Evolutionary conservation across 495 filamentous ascomycete genomes (phyloP), one percentile per base, ranked within the genome.

Genomic region (Darksidea phi): DNA sequence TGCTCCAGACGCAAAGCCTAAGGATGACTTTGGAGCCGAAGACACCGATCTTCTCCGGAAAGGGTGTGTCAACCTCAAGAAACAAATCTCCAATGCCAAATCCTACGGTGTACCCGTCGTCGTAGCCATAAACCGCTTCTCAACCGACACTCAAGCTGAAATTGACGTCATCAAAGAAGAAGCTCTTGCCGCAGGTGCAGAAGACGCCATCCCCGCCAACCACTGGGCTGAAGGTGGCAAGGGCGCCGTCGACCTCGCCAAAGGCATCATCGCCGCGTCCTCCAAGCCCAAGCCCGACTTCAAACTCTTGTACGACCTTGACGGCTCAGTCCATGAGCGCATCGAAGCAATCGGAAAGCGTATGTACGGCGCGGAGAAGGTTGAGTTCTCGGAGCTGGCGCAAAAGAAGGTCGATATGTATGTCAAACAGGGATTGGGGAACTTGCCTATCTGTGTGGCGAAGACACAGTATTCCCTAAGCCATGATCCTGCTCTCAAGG

Each of bases 381-480:
- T 97, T 53, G 91, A 96, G 76, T 95, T 98, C 77, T 91, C 87
- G 73, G 91, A 96, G 69, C 80, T 91, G 45, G 93, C 94, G 0
- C 91, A 94, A 78, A 89, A 90, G 77, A 97, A 98, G 82, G 87
- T 97, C 62, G 91, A 97, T 69, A 90, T 85, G 21, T 98, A 98
- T 78, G 90, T 86, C 15, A 84, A 86, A 72, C 94, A 97, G 75
- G 94, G 92, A 38, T 94, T 95, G 69, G 84, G 86, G 10, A 90
- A 95, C 68, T 80, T 97, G 59, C 94, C 94, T 2, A 96, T 97
- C 73, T 97, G 93, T 75, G 86, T 97, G 60, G 92, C 93, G 58
- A 98, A 97, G 84, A 97, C 94, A 41, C 94, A 98, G 75, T 98
- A 98, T 76, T 95, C 89, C 21, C 84, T 98, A 63, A 93, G 88